Base-by-base conservation (phyloP, 345 rosid genomes). In the Diplotaxis tenuifolia region DNA sequence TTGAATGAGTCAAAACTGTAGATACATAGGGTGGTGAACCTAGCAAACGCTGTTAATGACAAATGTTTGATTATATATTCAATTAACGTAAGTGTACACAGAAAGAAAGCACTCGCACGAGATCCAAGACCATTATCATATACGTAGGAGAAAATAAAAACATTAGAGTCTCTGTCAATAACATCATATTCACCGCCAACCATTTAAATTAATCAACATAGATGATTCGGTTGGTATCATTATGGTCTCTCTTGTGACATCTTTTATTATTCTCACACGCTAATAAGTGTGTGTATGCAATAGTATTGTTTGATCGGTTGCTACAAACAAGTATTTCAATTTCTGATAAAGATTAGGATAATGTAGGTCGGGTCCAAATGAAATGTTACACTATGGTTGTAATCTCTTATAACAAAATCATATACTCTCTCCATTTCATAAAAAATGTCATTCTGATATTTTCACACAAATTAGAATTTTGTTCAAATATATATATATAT, bases 21-120 rank as follows among this genome's bases (percentile, higher is more conserved):
- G 53, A 56, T 29, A 75, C 73, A 75, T 54, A 77, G 79, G 57
- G 54, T 76, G 70, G 56, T 71, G 77, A 82, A 84, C 81, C 86
- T 61, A 74, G 73, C 36, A 25, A 72, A 68, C 6, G 23, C 5
- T 52, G 75, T 80, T 70, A 73, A 80, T 73, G 74, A 71, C 75
- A 69, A 57, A 63, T 65, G 64, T 69, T 42, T 73, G 45, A 76
- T 23, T 76, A 61, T 25, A 50, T 29, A 55, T 63, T 70, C 71
- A 45, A 70, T 34, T 32, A 64, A 49, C 31, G 23, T 21, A 56
- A 60, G 49, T 36, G 60, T 76, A 70, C 75, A 75, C 67, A 78
- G 62, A 67, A 57, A 57, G 72, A 71, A 59, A 62, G 65, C 67
- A 78, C 68, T 74, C 47, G 57, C 79, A 62, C 88, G 67, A 68